Base-by-base conservation (phyloP, 2,329 filamentous ascomycete genomes). In the Sporothrix dimorphospora region DNA sequence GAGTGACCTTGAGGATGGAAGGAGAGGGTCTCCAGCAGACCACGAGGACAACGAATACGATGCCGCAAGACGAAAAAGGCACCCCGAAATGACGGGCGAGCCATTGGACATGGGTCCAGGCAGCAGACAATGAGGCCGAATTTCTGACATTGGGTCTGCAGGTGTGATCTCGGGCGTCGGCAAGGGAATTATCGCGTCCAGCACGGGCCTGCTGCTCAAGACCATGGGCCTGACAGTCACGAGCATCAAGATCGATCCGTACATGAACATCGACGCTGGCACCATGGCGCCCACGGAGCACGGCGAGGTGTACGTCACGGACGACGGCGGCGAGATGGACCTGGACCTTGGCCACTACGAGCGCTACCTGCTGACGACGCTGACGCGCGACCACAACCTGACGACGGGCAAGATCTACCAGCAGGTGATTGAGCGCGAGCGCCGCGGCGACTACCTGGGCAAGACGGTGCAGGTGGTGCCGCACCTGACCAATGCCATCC, bases 371-470 rank as follows among this genome's bases (percentile, higher is more conserved):
- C 91, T 91, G 78, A 91, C 95, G 75, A 92, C 91, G 71, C 86
- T 98, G 74, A 93, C 90, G 9, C 87, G 91, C 74, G 94, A 97
- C 77, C 94, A 95, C 85, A 98, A 98, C 82, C 97, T 99, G 82
- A 99, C 96, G 3, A 97, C 95, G 6, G 96, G 96, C 79, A 98
- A 98, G 85, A 94, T 98, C 77, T 98, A 98, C 83, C 87, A 93
- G 79, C 89, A 92, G 78, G 94, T 98, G 70, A 94, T 97, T 77
- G 87, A 91, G 79, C 89, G 89, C 73, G 87, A 89, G 79, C 83
- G 87, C 34, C 81, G 82, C 53, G 88, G 88, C 71, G 91, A 96
- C 80, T 98, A 97, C 78, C 88, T 98, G 14, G 95, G 95, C 76
- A 90, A 92, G 81, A 94, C 94, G 21, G 91, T 97, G 19, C 94